Base-by-base conservation (phyloP, 495 filamentous ascomycete genomes). In the Daldinia decipiens region DNA sequence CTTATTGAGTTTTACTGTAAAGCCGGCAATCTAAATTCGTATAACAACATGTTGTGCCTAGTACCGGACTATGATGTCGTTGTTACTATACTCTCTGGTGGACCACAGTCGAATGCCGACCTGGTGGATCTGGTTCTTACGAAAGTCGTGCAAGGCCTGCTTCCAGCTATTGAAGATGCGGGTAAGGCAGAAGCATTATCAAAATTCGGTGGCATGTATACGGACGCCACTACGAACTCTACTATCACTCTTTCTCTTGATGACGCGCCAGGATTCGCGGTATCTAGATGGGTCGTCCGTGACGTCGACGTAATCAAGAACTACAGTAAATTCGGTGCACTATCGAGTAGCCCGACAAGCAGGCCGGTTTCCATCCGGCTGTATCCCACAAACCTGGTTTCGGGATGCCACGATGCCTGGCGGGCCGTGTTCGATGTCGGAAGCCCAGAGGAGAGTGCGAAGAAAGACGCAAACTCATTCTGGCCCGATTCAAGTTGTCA, bases 1-100 rank as follows among this genome's bases (percentile, higher is more conserved):
- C 56, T 80, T 0, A 74, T 85, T 31, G 84, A 88, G 24, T 73
- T 88, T n/a, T 89, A 88, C 76, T 85, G 83, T 43, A 88, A 88
- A 67, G 63, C 75, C 19, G 87, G 87, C 3, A 85, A 86, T 58
- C 65, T 86, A 5, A 79, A 78, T 12, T 38, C 60, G 4, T 89
- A 88, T 68, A 82, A 83, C 32, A 76, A 79, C 54, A 59, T 82
- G 3, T 26, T 88, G 17, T 82, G 76, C 0, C 75, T 89, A 0
- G 74, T 82, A 29, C 85, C 86, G 0, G 87, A 87, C 71, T 84
- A 86, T 68, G 81, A 79, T 54, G 75, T 85, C n/a, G 85, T 85
- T 8, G 80, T 84, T 55, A 79, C 79, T 0, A 67, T 89, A 7
- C 71, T 87, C 1, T 76, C 75, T 12, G 84, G 80, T 5, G 85